These are phyloP conservation scores for Royoungia palumana DNA, from an alignment of 768 basidiomycete species.

Conservation along the genomic window DNA sequence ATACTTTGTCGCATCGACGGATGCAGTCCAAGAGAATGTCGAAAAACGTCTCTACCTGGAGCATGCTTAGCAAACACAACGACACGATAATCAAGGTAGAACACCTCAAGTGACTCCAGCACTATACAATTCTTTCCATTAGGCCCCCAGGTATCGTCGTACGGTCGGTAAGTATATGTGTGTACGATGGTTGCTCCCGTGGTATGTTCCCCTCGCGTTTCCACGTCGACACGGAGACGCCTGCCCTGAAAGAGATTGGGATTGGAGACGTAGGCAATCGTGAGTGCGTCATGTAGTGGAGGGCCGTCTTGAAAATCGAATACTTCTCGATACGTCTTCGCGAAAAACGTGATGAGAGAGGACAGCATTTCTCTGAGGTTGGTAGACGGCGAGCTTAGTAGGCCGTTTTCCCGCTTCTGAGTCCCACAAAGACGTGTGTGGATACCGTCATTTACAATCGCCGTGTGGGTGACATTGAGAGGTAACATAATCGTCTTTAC, in stretches of 20 bases:
- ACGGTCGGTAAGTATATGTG: conserved; percentile 58
- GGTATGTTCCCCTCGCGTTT: conserved; percentile 62
- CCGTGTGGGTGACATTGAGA: conserved; percentile 85
- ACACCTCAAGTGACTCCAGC: conserved; percentile 63
- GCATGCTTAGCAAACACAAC: conserved; percentile 1
- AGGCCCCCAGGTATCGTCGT: conserved; percentile 68
- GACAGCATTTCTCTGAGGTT: conserved; percentile 70
- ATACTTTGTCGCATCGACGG: conserved; percentile 51
- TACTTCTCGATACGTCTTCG: conserved; percentile 62
- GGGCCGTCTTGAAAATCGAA: conserved; percentile 86
- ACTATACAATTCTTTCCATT: conserved; percentile 76
- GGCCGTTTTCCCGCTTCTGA: conserved; percentile 23
- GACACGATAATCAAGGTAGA: neutral
- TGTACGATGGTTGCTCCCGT: conserved; percentile 81
- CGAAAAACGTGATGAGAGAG: conserved; percentile 72
- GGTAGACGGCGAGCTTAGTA: conserved; percentile 26
- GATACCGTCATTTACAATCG: conserved; percentile 60
- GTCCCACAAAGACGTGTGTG: conserved; percentile 54
- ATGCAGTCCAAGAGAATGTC: conserved; percentile 60
- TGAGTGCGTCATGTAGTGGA: conserved; percentile 83
- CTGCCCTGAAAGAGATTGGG: conserved; percentile 61
- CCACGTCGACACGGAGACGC: conserved; percentile 82
- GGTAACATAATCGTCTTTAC: conserved; percentile 75
- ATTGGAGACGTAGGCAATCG: conserved; percentile 69
- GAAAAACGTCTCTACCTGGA: conserved; percentile 64